Percentiles rank a stretch among this genome's conserved stretches.
phyloP scores from a whole-genome alignment of 163 green algal genomes.

The Volvox carteri region DNA sequence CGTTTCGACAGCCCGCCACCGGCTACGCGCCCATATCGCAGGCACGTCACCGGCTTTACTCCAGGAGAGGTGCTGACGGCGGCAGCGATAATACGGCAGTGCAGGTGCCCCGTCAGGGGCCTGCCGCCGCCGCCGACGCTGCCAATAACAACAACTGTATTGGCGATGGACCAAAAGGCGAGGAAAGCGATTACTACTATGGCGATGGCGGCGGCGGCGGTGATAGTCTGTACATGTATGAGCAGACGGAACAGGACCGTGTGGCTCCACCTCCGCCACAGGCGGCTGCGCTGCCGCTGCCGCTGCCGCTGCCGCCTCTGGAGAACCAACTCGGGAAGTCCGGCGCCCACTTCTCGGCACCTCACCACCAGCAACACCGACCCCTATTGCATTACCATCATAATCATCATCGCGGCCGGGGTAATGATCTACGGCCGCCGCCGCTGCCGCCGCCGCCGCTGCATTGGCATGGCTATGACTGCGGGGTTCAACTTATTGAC shows the following conservation, averaged over 20 bases:
- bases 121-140: not conserved
- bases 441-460: not conserved
- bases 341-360: too few species aligned
- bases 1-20: constrained; percentile 39
- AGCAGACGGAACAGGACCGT: too few species aligned
- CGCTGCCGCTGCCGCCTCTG: not conserved
- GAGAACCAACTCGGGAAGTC: too few species aligned
- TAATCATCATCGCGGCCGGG: too few species aligned
- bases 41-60: not conserved
- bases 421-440: too few species aligned
- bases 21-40: constrained; percentile 41
- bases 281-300: not conserved
- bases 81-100: not conserved
- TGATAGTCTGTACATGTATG: too few species aligned
- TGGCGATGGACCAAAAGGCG: too few species aligned
- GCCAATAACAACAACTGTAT: not conserved
- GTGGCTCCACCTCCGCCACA: not conserved
- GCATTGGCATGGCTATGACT: not conserved
- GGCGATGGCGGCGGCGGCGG: not conserved
- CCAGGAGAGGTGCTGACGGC: not conserved
- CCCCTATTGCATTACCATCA: too few species aligned
- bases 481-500: too few species aligned
- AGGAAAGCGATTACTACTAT: not conserved
- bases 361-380: too few species aligned
- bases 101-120: not conserved